These are phyloP conservation scores for Hypomyces rosellus DNA, from an alignment of 2,329 filamentous ascomycete genomes.

Conservation along the genomic window DNA sequence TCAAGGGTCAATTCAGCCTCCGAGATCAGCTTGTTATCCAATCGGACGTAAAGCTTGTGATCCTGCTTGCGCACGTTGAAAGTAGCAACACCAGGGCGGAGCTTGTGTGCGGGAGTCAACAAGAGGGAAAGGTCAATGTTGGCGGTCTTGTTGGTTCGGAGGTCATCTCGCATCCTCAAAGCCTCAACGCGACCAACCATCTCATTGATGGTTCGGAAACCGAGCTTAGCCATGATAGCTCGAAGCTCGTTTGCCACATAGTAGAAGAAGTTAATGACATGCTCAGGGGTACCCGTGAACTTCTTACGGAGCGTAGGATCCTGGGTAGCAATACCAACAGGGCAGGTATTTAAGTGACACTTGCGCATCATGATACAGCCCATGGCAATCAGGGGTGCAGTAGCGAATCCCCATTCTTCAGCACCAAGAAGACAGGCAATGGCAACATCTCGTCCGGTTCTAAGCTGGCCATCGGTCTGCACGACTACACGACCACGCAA, in stretches of 20 bases:
- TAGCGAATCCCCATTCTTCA: slow-evolving; percentile 98
- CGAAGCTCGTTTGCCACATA: slow-evolving; percentile 94
- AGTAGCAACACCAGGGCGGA: slow-evolving; percentile 87
- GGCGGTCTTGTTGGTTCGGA: slow-evolving; percentile 80
- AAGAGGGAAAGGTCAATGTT: slow-evolving; percentile 93
- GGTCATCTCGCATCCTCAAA: slow-evolving; percentile 79
- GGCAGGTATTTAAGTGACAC: slow-evolving; percentile 69
- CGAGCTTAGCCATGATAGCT: slow-evolving; percentile 93
- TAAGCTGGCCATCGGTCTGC: slow-evolving; percentile 90
- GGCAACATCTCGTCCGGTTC: slow-evolving; percentile 87
- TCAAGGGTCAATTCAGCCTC: slow-evolving; percentile 92
- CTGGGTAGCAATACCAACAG: slow-evolving; percentile 91
- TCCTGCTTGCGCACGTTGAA: slow-evolving; percentile 99
- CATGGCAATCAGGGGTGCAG: slow-evolving; percentile 91
- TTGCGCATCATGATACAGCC: slow-evolving; percentile 94
- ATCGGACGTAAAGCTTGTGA: slow-evolving; percentile 82
- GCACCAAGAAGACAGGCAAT: slow-evolving; percentile 92
- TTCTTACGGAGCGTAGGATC: slow-evolving; percentile 92
- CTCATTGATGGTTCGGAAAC: slow-evolving; percentile 92
- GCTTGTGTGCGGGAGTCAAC: slow-evolving; percentile 89
- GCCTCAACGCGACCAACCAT: slow-evolving; percentile 93
- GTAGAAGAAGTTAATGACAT: slow-evolving; percentile 99
- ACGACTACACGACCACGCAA: slow-evolving; percentile 92
- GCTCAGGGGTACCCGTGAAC: slow-evolving; percentile 86
- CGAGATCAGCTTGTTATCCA: slow-evolving; percentile 95